Evolutionary conservation across 1,139 yeast species (phyloP), one percentile per base, ranked within the genome.

Genomic region (Arxiozyma heterogenica): DNA sequence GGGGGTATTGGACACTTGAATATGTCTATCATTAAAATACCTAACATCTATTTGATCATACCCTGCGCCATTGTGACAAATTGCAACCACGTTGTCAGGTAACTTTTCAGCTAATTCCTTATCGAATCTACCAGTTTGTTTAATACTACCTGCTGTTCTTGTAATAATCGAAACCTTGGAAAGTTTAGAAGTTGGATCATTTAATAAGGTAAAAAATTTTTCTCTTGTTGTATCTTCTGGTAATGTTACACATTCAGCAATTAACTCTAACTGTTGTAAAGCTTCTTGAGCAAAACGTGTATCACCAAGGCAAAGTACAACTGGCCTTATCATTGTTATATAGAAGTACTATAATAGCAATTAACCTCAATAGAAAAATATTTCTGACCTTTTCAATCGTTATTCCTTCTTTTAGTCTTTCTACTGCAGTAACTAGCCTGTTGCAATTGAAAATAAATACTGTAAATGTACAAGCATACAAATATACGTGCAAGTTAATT

Each of bases 51-150:
- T 75, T 68, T 84, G 91, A 67, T 93, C 98, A 69, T 93, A 93
- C 6, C 98, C 98, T 0, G 98, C 98, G 54, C 98, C 97, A 62
- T 81, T 77, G 70, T 89, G 95, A 61, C 86, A 76, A 22, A 93
- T 75, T 17, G 82, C 77, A 62, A 81, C 80, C 34, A 91, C 77
- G 0, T 82, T 66, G 1, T 74, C 58, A 3, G 96, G 95, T 54
- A 93, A 73, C 41, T 73, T 71, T 15, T 69, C 63, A 22, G 84
- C 78, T 60, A 91, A 70, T 62, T 88, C 95, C 52, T 76, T 80
- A 66, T 90, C 96, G 63, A 90, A 81, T 54, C 83, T 69, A 1
- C 97, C 98, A 1, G 94, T 85, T 39, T 66, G 65, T 4, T 58
- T 51, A n/a, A 64, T 70, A 55, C 81, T 75, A 1, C 68, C 74